Percentiles rank a stretch among this genome's conserved stretches.
phyloP scores from a whole-genome alignment of 306 rosid species.

The Oemleria cerasiformis region DNA sequence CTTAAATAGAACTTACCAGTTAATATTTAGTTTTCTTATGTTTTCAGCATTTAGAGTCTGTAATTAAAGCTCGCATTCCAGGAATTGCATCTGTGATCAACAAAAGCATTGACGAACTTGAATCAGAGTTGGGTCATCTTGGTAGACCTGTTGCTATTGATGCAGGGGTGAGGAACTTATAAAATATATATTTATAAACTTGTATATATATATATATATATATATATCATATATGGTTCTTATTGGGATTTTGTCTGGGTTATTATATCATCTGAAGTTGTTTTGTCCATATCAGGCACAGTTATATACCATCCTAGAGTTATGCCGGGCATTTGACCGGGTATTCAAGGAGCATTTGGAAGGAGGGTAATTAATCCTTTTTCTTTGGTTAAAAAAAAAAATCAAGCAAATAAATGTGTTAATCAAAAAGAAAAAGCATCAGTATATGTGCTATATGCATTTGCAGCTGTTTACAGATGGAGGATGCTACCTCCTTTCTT shows the following conservation, averaged over 20 bases:
- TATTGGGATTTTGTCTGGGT: neutral
- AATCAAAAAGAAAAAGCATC: too few species aligned
- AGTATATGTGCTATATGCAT: neutral
- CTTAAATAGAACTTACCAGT: neutral
- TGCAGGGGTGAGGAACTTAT: conserved; percentile 37
- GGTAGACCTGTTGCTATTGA: conserved; percentile 50
- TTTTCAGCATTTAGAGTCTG: conserved; percentile 51
- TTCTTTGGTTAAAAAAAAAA: neutral
- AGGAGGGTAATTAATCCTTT: conserved; percentile 35
- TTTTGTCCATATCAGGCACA: conserved; percentile 36
- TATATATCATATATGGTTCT: neutral
- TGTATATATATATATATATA: too few species aligned
- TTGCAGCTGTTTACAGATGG: neutral
- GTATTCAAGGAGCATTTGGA: conserved; percentile 53
- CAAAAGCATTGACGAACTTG: conserved; percentile 42
- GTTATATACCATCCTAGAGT: conserved; percentile 46
- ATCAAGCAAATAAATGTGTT: too few species aligned
- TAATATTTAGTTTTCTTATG: conserved; percentile 9
- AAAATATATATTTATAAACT: too few species aligned
- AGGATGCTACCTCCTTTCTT: neutral
- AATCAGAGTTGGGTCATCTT: conserved; percentile 39
- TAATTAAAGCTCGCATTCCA: conserved; percentile 45
- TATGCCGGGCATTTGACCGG: conserved; percentile 48
- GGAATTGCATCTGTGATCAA: conserved; percentile 38
- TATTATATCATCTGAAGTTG: neutral